These are phyloP conservation scores for Kodamaea fukazawae DNA, from an alignment of 805 yeast species.

Conservation along the genomic window DNA sequence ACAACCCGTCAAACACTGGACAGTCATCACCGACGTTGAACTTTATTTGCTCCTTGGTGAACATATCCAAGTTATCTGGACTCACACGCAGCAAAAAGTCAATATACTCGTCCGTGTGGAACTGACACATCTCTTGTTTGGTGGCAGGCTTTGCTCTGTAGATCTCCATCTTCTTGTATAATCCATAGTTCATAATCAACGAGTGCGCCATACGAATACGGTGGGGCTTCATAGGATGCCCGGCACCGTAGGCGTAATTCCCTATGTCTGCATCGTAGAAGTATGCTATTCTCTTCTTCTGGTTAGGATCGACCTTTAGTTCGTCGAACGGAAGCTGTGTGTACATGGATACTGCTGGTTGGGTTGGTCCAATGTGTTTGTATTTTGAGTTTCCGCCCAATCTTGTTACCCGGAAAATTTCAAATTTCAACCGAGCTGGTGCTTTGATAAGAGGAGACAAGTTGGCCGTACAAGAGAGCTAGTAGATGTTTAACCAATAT, in stretches of 20 bases:
- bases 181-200: slow-evolving; percentile 92
- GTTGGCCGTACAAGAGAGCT: neutral
- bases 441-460: neutral
- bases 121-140: slow-evolving; percentile 96
- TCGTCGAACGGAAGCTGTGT: slow-evolving; percentile 46
- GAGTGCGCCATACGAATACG: slow-evolving; percentile 98
- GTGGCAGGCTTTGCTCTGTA: slow-evolving; percentile 98
- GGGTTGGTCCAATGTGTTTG: neutral
- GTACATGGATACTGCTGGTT: slow-evolving; percentile 24
- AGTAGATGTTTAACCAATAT: neutral
- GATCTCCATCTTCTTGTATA: slow-evolving; percentile 95
- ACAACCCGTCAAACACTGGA: slow-evolving; percentile 77
- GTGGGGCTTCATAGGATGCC: slow-evolving; percentile 99
- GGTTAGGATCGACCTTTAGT: slow-evolving; percentile 38
- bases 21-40: slow-evolving; percentile 95
- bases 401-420: neutral
- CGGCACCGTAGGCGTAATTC: slow-evolving; percentile 96
- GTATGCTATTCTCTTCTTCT: slow-evolving; percentile 43
- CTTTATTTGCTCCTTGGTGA: slow-evolving; percentile 82
- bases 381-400: neutral
- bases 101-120: slow-evolving; percentile 96
- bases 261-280: slow-evolving; percentile 79
- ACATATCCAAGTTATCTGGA: slow-evolving; percentile 86
- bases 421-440: neutral
- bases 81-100: slow-evolving; percentile 88